Conservation (phyloP, 345 rosid species). For the Corchorus olitorius region DNA sequence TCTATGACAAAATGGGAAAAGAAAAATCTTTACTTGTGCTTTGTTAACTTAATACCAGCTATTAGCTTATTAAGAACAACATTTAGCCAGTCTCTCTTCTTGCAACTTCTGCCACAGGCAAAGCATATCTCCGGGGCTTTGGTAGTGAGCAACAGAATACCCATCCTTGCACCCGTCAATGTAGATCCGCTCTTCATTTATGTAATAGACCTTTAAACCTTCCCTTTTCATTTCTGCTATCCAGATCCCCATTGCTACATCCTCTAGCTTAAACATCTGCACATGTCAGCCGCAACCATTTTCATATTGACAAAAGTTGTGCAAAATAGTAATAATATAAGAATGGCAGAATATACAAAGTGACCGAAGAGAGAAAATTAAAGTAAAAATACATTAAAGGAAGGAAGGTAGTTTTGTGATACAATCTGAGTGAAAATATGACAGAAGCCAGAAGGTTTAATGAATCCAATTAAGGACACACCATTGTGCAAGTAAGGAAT, state of each 20-base stretch:
- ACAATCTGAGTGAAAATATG: background rate
- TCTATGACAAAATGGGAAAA: background rate
- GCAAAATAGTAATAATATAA: background rate
- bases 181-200: slow-evolving; percentile 60
- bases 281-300: background rate
- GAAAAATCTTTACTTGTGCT: background rate
- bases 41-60: background rate
- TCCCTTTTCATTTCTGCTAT: slow-evolving; percentile 64
- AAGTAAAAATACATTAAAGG: background rate
- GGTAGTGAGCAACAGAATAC: slow-evolving; percentile 93
- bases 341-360: background rate
- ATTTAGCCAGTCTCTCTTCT: slow-evolving; percentile 59
- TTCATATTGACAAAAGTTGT: background rate
- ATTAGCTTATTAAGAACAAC: slow-evolving; percentile 55
- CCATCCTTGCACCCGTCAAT: slow-evolving; percentile 86
- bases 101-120: slow-evolving; percentile 91
- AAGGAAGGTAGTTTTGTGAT: background rate
- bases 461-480: background rate
- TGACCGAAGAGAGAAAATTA: background rate
- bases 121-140: slow-evolving; percentile 81
- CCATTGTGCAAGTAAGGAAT: background rate
- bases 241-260: slow-evolving; percentile 99
- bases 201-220: slow-evolving; percentile 65
- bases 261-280: slow-evolving; percentile 99
- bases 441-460: background rate